Percentiles rank a stretch among this genome's conserved stretches.
Evolutionary conservation across 768 basidiomycete species (phyloP).

Genomic region (Cytidiella melzeri): DNA sequence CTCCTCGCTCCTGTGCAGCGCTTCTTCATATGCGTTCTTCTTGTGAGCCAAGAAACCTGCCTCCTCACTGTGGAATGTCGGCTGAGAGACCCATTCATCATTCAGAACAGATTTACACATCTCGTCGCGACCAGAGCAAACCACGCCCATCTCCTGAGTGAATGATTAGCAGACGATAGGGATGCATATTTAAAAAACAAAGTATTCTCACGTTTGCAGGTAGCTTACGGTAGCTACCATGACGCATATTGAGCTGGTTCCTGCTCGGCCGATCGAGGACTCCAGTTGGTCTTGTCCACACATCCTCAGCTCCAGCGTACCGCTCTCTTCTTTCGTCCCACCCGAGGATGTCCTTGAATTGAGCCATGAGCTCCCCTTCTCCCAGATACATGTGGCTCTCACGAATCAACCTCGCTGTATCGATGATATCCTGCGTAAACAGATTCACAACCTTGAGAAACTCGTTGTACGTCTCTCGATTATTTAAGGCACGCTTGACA

Average conservation of each 20-base stretch:
- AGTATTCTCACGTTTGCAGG: constrained; percentile 70
- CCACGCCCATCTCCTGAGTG: constrained; percentile 75
- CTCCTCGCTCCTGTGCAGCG: constrained; percentile 92
- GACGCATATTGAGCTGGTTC: constrained; percentile 62
- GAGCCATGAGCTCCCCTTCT: constrained; percentile 71
- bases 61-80: constrained; percentile 92
- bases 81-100: constrained; percentile 98
- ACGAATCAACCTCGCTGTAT: constrained; percentile 74
- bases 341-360: constrained; percentile 81
- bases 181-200: constrained; percentile 28
- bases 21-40: constrained; percentile 96
- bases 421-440: constrained; percentile 92
- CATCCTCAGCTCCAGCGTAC: constrained; percentile 22
- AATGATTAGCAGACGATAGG: constrained; percentile 3
- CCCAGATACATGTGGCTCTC: constrained; percentile 70
- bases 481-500: constrained; percentile 68
- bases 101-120: constrained; percentile 96
- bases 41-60: constrained; percentile 85
- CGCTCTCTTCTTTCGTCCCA: constrained; percentile 70
- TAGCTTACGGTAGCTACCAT: constrained; percentile 87
- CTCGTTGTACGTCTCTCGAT: constrained; percentile 81
- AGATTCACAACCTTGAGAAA: constrained; percentile 94
- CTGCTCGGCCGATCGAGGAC: constrained; percentile 40
- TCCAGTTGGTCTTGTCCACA: constrained; percentile 24
- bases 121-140: constrained; percentile 92